phyloP scores from a whole-genome alignment of 805 yeast genomes.

The Yarrowia sp. region DNA sequence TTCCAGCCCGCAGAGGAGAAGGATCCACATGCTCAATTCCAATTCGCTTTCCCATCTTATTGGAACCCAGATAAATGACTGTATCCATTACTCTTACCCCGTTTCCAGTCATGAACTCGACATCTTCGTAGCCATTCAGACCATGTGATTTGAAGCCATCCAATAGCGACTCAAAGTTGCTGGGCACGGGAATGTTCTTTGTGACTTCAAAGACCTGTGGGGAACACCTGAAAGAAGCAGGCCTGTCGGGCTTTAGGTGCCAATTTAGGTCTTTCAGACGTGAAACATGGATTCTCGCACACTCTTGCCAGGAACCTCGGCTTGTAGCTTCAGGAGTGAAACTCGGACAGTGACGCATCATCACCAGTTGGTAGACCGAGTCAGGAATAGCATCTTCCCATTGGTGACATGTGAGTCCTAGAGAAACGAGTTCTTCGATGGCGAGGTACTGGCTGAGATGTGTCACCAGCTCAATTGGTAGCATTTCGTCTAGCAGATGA shows the following conservation, averaged over 20 bases:
- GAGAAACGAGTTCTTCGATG: not conserved
- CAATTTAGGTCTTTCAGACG: not conserved
- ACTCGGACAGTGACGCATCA: conserved; percentile 7
- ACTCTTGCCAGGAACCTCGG: conserved; percentile 1
- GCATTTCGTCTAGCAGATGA: not conserved
- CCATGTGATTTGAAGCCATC: not conserved
- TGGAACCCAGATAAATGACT: not conserved
- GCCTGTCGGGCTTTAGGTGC: not conserved
- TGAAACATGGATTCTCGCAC: not conserved
- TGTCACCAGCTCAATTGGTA: not conserved
- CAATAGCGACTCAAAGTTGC: not conserved
- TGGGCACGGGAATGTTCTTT: not conserved
- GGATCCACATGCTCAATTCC: not conserved
- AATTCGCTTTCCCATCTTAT: not conserved
- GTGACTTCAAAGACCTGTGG: not conserved
- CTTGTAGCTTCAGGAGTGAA: not conserved
- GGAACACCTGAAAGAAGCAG: not conserved
- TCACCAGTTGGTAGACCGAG: not conserved
- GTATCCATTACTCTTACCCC: not conserved
- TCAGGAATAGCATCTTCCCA: conserved; percentile 4
- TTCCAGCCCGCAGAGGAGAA: too few relatives aligned
- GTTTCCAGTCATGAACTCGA: not conserved
- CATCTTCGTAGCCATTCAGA: not conserved
- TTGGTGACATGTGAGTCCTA: not conserved
- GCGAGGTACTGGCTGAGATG: not conserved